Evolutionary conservation across 495 filamentous ascomycete species (phyloP).

Genomic region (Penicillium cosmopolitanum): DNA sequence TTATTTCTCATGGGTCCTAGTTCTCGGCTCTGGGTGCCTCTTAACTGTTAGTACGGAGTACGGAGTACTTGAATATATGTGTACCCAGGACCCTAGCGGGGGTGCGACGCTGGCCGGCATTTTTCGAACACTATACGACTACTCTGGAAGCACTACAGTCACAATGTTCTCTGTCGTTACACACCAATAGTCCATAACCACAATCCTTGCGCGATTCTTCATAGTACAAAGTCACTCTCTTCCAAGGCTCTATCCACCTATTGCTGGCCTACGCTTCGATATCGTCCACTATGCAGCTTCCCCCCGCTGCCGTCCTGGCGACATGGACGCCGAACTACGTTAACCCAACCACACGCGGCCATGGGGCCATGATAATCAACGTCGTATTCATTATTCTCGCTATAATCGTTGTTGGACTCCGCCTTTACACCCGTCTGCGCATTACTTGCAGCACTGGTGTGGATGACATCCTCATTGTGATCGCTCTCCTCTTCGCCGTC

Average conservation of each 20-base stretch:
- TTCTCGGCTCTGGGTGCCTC: background rate
- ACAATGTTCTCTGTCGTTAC: slow-evolving; percentile 2
- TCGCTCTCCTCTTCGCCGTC: slow-evolving; percentile 39
- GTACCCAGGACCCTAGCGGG: slow-evolving; percentile 11
- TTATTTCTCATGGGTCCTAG: slow-evolving; percentile 13
- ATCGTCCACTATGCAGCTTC: slow-evolving; percentile 39
- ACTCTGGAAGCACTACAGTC: background rate
- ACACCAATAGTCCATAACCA: background rate
- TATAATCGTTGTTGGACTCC: slow-evolving; percentile 44
- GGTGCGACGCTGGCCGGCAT: slow-evolving; percentile 6
- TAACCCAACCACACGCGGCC: slow-evolving; percentile 55
- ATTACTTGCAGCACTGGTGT: slow-evolving; percentile 50
- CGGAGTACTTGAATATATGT: slow-evolving; percentile 12
- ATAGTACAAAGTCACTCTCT: background rate
- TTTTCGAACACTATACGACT: background rate
- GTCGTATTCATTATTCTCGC: slow-evolving; percentile 41
- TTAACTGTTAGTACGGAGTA: too few species aligned
- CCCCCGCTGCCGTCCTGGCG: slow-evolving; percentile 45
- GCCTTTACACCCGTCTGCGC: slow-evolving; percentile 52
- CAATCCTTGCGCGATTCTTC: background rate
- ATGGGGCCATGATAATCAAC: slow-evolving; percentile 46
- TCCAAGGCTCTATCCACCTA: background rate
- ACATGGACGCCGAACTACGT: slow-evolving; percentile 59
- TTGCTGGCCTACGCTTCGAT: background rate
- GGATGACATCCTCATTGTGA: slow-evolving; percentile 53